A percentile compares a stretch with the other conserved stretches of the same genome.
Evolutionary conservation across 2,329 filamentous ascomycete genomes (phyloP).

Genomic region (Ophiocordyceps camponoti-rufipedis): DNA sequence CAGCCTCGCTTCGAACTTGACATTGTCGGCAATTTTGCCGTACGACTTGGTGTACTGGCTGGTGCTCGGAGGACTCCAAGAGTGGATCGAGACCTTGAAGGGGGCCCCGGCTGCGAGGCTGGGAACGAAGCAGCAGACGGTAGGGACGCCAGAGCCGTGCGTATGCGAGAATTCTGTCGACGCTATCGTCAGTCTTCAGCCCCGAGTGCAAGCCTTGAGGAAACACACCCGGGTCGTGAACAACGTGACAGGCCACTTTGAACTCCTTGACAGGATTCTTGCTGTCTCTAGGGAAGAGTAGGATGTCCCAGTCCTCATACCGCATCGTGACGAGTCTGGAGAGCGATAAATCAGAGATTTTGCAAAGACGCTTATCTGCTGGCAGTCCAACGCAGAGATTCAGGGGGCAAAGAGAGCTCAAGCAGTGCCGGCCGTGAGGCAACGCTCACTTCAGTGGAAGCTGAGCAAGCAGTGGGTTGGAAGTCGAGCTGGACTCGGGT

Average conservation of each 20-base stretch:
- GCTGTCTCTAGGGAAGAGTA: conserved; percentile 53
- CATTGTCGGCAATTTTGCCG: conserved; percentile 34
- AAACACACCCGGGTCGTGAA: conserved; percentile 27
- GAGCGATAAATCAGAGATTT: background rate
- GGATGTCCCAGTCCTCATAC: conserved; percentile 72
- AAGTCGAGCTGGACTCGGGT: background rate
- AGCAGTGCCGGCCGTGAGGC: background rate
- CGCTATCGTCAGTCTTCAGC: background rate
- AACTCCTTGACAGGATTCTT: conserved; percentile 67
- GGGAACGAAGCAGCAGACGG: conserved; percentile 54
- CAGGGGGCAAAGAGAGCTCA: background rate
- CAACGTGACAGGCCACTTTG: conserved; percentile 56
- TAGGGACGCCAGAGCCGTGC: conserved; percentile 36
- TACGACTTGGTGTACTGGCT: conserved; percentile 38
- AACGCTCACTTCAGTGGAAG: background rate
- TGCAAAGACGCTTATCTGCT: background rate
- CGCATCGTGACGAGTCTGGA: conserved; percentile 39
- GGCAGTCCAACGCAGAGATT: background rate
- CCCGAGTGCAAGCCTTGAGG: background rate
- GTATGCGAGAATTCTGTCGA: conserved; percentile 31
- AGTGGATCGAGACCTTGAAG: conserved; percentile 60
- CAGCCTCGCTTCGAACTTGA: conserved; percentile 47
- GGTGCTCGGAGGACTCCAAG: conserved; percentile 41
- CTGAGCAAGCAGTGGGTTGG: background rate
- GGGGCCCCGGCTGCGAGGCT: conserved; percentile 36